A percentile compares a stretch with the other conserved stretches of the same genome.
Conservation (phyloP, 2,329 filamentous ascomycete genomes). For the Massarina eburnea region DNA sequence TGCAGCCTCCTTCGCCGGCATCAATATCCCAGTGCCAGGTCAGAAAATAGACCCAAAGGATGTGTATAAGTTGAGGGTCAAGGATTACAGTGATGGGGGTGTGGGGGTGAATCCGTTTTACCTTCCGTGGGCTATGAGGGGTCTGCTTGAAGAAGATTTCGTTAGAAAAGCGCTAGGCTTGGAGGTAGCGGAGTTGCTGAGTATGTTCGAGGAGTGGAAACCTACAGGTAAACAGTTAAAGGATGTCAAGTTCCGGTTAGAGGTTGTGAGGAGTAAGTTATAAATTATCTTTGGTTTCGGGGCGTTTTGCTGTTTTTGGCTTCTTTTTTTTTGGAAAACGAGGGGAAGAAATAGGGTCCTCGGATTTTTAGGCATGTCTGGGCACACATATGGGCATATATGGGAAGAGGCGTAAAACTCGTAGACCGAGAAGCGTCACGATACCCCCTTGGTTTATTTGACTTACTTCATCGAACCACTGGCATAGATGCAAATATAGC, state of each 20-base stretch:
- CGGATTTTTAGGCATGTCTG: not conserved
- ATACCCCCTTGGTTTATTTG: not conserved
- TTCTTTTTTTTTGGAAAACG: not conserved
- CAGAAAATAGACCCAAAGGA: constrained; percentile 22
- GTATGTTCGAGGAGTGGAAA: constrained; percentile 91
- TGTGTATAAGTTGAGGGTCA: constrained; percentile 31
- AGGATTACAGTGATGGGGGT: constrained; percentile 30
- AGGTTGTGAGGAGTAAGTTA: constrained; percentile 86
- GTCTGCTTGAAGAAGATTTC: constrained; percentile 85
- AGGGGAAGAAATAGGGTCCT: not conserved
- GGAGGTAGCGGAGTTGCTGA: constrained; percentile 79
- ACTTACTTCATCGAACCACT: not conserved
- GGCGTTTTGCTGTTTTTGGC: not conserved
- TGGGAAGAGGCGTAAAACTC: not conserved
- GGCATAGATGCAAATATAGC: no score
- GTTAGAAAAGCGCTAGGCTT: constrained; percentile 77
- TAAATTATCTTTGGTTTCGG: constrained; percentile 25
- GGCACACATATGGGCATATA: not conserved
- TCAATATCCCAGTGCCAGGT: constrained; percentile 34
- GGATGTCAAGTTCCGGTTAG: constrained; percentile 92
- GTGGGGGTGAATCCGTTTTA: constrained; percentile 73
- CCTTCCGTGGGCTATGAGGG: constrained; percentile 93
- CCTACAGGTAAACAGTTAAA: constrained; percentile 87
- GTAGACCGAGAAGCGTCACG: not conserved
- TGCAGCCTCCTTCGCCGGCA: constrained; percentile 28